Evolutionary conservation across 306 rosid genomes (phyloP), one percentile per base, ranked within the genome.

Genomic region (Cicer arietinum): DNA sequence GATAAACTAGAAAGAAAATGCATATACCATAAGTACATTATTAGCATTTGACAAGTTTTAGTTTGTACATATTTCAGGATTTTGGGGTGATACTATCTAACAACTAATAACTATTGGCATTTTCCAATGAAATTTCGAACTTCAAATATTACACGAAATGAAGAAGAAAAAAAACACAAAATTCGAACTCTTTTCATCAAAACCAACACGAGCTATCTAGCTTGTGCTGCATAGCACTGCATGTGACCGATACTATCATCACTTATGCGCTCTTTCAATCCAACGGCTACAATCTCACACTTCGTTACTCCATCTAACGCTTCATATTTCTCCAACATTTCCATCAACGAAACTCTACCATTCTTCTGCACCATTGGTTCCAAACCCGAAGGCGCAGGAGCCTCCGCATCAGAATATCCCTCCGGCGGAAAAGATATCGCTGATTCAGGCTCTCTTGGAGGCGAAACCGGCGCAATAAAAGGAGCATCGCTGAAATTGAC

Each of bases 341-440:
- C 75, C 22, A 66, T 7, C 53, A 39, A 35, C 10, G 70, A 10
- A 37, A 13, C 48, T 6, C 39, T n/a, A 10, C 7, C 7, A 25
- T 17, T 42, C 44, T 44, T 11, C 41, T 12, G 71, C 40, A 44
- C 71, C 53, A 18, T 6, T 8, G 50, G 39, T 16, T 46, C 30
- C 25, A 4, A 41, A 6, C 22, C 22, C 57, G 2, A 13, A 7
- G 81, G 67, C 3, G 72, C 20, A 14, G 79, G 84, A 13, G 10
- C 78, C 14, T 2, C 44, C 65, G 17, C 16, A 0, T 59, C 67
- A 12, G 77, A 66, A 44, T 59, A 8, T 45, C 47, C 87, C 3
- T 8, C 69, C 40, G 85, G 75, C 2, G 87, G 69, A 12, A 11
- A 30, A 17, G 82, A 84, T 66, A 76, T 72, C 1, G 6, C 18